These are phyloP conservation scores for Cladosporium sphaerospermum DNA, from an alignment of 2,329 filamentous ascomycete species.

Conservation along the genomic window DNA sequence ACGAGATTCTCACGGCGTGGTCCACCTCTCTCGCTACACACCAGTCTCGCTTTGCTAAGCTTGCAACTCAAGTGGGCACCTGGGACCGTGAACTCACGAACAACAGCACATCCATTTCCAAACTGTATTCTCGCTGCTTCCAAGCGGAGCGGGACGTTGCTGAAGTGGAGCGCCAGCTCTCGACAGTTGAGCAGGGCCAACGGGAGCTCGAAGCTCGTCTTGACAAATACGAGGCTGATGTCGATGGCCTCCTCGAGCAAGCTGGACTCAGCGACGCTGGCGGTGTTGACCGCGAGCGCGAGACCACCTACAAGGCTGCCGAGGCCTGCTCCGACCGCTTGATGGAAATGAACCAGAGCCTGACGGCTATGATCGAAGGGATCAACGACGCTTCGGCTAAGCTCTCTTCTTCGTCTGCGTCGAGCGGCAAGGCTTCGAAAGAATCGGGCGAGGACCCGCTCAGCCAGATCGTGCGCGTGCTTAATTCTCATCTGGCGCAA, in stretches of 20 bases:
- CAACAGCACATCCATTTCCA: conserved; percentile 91
- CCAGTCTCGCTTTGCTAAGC: conserved; percentile 90
- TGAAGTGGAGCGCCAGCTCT: conserved; percentile 88
- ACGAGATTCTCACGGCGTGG: conserved; percentile 97
- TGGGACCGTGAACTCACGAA: conserved; percentile 93
- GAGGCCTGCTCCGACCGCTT: conserved; percentile 87
- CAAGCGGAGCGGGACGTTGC: conserved; percentile 89
- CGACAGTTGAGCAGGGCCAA: conserved; percentile 85
- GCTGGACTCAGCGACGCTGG: conserved; percentile 50
- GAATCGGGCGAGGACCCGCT: conserved; percentile 58
- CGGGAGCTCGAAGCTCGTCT: conserved; percentile 83
- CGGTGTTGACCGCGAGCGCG: conserved; percentile 90
- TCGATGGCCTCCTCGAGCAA: conserved; percentile 82
- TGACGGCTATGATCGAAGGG: conserved; percentile 95
- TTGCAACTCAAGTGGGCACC: conserved; percentile 76
- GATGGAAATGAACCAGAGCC: conserved; percentile 87
- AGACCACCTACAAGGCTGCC: conserved; percentile 85
- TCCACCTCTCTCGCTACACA: conserved; percentile 92
- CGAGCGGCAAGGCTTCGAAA: conserved; percentile 66
- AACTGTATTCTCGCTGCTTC: conserved; percentile 83
- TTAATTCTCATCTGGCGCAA: conserved; percentile 87
- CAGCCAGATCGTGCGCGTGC: conserved; percentile 88
- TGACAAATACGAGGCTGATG: conserved; percentile 84
- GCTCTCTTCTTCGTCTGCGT: conserved; percentile 49
- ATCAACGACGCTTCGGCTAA: conserved; percentile 90